A percentile compares a stretch with the other conserved stretches of the same genome.
Evolutionary conservation across 306 rosid species (phyloP).

Genomic region (Carpinus fangiana): DNA sequence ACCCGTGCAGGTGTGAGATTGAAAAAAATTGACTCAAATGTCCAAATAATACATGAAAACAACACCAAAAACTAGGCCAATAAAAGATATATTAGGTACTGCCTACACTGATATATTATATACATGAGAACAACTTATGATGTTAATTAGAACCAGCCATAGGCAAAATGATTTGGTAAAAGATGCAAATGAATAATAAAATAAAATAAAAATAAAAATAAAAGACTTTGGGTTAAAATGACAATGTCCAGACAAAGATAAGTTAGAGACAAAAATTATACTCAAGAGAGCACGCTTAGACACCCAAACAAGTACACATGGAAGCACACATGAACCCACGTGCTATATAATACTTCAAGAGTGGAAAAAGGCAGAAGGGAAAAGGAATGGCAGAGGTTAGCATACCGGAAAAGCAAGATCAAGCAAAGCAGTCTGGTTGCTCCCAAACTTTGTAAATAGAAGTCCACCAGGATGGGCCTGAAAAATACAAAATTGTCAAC

Average conservation of each 20-base stretch:
- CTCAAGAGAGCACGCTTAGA: neutral
- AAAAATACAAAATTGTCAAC: conserved; percentile 20
- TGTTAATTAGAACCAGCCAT: neutral
- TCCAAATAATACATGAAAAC: neutral
- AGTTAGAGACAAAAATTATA: neutral
- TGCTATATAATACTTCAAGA: conserved; percentile 11
- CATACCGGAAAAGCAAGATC: conserved; percentile 97
- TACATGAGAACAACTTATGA: neutral
- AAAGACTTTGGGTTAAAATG: neutral
- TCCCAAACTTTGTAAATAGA: conserved; percentile 83
- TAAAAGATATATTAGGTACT: neutral
- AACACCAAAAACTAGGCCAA: neutral
- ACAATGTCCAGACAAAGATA: neutral
- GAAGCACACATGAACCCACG: conserved; percentile 8
- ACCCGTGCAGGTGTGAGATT: neutral
- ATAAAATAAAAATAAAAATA: neutral
- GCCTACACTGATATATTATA: neutral
- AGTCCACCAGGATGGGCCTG: conserved; percentile 87
- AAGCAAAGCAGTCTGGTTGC: conserved; percentile 88
- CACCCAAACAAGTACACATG: neutral
- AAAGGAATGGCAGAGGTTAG: neutral
- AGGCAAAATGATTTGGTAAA: neutral
- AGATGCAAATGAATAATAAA: neutral
- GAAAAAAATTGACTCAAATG: neutral
- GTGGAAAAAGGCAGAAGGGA: neutral